Evolutionary conservation across 1,284 basidiomycete species (phyloP).

Genomic region (Uromyces viciae-fabae): DNA sequence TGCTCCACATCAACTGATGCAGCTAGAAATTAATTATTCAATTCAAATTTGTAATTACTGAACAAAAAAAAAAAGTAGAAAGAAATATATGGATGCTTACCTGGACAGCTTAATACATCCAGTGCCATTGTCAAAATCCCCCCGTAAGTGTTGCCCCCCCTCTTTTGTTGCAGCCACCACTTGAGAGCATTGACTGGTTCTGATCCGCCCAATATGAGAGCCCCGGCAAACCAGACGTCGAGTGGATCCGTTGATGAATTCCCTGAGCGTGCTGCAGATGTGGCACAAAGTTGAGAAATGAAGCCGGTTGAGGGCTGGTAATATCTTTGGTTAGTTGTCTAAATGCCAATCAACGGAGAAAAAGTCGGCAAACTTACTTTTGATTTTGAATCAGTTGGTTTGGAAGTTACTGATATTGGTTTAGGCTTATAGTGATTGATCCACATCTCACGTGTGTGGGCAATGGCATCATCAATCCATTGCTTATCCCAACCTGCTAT

Average conservation of each 20-base stretch:
- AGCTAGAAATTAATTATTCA: no score
- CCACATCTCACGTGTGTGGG: background rate
- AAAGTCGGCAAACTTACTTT: background rate
- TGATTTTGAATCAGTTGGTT: background rate
- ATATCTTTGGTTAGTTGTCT: background rate
- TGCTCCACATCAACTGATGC: background rate
- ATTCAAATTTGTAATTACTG: no score
- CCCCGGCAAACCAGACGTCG: background rate
- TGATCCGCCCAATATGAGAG: background rate
- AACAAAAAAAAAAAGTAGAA: no score
- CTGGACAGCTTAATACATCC: slow-evolving; percentile 10
- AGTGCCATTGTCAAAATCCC: background rate
- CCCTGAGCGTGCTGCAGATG: background rate
- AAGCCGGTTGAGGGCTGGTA: slow-evolving; percentile 8
- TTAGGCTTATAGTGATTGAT: background rate
- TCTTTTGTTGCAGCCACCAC: background rate
- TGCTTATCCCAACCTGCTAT: background rate
- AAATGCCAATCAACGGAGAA: background rate
- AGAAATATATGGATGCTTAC: no score
- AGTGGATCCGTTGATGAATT: background rate
- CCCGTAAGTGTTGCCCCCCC: slow-evolving; percentile 1
- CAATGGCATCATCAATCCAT: background rate
- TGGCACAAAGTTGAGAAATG: background rate
- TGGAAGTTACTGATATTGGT: background rate
- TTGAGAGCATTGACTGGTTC: background rate